Conservation (phyloP, 208 protist genomes). For the Leishmania amazonensis region DNA sequence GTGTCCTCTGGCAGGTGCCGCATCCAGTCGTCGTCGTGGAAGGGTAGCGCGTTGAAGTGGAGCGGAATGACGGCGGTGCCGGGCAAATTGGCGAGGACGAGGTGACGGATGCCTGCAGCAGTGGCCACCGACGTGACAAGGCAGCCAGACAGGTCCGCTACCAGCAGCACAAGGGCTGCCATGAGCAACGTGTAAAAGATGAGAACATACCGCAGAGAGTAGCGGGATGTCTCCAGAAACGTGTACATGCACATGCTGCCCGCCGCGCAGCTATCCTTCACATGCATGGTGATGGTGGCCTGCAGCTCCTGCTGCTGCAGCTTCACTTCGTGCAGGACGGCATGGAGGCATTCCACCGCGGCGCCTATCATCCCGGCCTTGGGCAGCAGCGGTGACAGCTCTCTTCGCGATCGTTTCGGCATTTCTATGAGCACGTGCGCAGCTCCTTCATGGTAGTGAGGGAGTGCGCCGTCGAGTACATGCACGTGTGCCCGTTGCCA, state of each 20-base stretch:
- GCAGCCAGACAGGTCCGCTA: conserved; percentile 24
- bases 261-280: background rate
- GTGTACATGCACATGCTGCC: background rate
- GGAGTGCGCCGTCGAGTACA: background rate
- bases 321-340: conserved; percentile 5
- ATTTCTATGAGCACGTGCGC: background rate
- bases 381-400: background rate
- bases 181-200: conserved; percentile 28
- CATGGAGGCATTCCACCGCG: conserved; percentile 13
- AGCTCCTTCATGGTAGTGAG: background rate
- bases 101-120: conserved; percentile 34
- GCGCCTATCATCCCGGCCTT: conserved; percentile 1
- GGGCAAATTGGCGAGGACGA: conserved; percentile 47
- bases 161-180: conserved; percentile 4
- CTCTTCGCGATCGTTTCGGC: background rate
- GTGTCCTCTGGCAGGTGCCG: conserved; percentile 32
- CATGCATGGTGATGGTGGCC: background rate
- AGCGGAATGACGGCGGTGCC: conserved; percentile 57
- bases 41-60: conserved; percentile 58
- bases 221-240: conserved; percentile 13
- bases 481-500: background rate
- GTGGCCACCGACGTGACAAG: conserved; percentile 38
- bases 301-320: conserved; percentile 11
- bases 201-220: conserved; percentile 15
- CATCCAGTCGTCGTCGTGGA: conserved; percentile 65